These are phyloP conservation scores for Mortierella sp. DNA, from an alignment of 371 early-diverging fungal genomes.

Conservation along the genomic window DNA sequence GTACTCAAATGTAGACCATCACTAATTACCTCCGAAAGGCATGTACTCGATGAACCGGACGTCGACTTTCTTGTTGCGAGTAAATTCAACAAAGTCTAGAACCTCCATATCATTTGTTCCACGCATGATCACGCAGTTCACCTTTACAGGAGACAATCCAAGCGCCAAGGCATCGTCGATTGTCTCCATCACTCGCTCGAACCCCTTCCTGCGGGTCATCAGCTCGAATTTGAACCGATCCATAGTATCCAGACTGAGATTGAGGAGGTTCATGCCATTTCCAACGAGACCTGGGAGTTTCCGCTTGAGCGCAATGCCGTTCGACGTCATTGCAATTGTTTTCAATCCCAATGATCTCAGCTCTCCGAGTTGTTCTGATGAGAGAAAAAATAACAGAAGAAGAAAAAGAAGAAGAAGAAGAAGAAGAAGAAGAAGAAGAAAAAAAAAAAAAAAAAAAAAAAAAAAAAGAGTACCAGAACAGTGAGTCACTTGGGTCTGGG, in stretches of 20 bases:
- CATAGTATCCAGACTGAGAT: slow-evolving; percentile 92
- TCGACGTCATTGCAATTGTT: slow-evolving; percentile 92
- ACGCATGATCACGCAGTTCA: slow-evolving; percentile 92
- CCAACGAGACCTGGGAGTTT: slow-evolving; percentile 77
- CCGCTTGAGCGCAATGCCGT: slow-evolving; percentile 89
- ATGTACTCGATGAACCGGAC: slow-evolving; percentile 97
- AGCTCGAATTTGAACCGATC: slow-evolving; percentile 88
- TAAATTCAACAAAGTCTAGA: slow-evolving; percentile 83
- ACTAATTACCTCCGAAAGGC: slow-evolving; percentile 90
- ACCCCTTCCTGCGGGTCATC: slow-evolving; percentile 88
- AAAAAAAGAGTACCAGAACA: not conserved
- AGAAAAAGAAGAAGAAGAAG: not conserved
- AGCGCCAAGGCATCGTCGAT: slow-evolving; percentile 75
- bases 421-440: not conserved
- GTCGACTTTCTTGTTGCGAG: slow-evolving; percentile 75
- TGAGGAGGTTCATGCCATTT: slow-evolving; percentile 86
- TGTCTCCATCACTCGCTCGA: slow-evolving; percentile 78
- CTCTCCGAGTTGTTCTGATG: slow-evolving; percentile 70
- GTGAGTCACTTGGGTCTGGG: slow-evolving; percentile 19
- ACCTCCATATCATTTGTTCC: slow-evolving; percentile 89
- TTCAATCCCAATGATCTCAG: slow-evolving; percentile 77
- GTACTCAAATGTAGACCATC: not conserved
- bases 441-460: not conserved
- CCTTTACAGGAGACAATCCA: slow-evolving; percentile 80
- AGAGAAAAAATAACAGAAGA: not conserved